Evolutionary conservation across 2,329 filamentous ascomycete genomes (phyloP).

Genomic region (Fusarium sp.): DNA sequence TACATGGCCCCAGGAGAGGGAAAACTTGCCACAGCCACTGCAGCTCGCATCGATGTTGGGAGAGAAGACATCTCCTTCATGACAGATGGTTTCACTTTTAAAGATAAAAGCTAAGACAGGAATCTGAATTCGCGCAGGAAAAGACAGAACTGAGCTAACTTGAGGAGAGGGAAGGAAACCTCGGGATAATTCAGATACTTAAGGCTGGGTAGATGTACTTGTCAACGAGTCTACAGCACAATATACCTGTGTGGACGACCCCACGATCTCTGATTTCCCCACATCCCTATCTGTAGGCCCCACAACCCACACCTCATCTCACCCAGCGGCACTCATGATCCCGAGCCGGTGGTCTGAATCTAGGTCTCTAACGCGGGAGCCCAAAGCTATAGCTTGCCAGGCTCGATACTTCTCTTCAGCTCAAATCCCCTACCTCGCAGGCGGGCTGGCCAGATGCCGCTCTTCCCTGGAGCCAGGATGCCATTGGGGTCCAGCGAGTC

Average conservation of each 20-base stretch:
- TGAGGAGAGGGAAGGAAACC: not conserved
- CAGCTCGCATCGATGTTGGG: not conserved
- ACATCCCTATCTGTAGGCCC: not conserved
- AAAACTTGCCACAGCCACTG: not conserved
- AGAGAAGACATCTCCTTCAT: not conserved
- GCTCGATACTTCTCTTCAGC: not conserved
- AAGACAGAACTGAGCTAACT: not conserved
- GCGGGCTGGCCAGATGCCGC: constrained; percentile 14
- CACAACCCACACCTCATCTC: not conserved
- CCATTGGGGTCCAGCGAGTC: constrained; percentile 20
- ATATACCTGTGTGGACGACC: not conserved
- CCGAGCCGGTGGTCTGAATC: not conserved
- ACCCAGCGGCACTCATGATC: not conserved
- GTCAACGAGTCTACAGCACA: not conserved
- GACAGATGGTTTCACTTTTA: not conserved
- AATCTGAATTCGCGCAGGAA: not conserved
- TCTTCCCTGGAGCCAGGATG: constrained; percentile 16
- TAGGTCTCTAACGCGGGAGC: not conserved
- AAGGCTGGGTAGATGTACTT: not conserved
- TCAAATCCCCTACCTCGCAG: not conserved
- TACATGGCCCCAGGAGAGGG: not conserved
- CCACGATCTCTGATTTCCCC: not conserved
- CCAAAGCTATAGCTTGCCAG: not conserved
- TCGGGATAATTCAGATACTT: not conserved
- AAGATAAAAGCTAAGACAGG: not conserved